Conservation (phyloP, 768 basidiomycete species). For the Lactarius hatsudake region DNA sequence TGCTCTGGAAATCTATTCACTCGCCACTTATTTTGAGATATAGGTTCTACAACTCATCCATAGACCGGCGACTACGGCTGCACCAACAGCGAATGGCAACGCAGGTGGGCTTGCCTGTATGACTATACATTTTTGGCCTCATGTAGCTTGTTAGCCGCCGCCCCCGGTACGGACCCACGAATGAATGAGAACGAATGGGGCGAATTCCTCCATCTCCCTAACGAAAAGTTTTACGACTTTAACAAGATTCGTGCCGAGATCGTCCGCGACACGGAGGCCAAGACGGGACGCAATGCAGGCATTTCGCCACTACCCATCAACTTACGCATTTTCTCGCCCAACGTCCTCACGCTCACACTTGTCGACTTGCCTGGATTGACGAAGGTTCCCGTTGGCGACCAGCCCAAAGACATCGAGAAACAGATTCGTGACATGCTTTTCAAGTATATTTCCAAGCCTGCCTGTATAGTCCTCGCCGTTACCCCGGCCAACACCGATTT, state of each 20-base stretch:
- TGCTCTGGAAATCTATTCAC: background rate
- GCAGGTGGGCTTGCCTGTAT: conserved; percentile 30
- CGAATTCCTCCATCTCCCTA: conserved; percentile 94
- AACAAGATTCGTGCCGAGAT: conserved; percentile 96
- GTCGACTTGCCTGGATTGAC: conserved; percentile 97
- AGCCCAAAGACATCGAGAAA: conserved; percentile 95
- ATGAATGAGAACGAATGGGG: conserved; percentile 98
- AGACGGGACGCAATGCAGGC: conserved; percentile 97
- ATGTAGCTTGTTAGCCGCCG: conserved; percentile 25
- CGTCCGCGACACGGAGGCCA: conserved; percentile 93
- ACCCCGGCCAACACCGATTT: conserved; percentile 95
- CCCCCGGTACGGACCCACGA: conserved; percentile 58
- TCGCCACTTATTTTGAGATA: conserved; percentile 10
- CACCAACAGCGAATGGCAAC: conserved; percentile 44
- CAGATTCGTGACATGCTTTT: conserved; percentile 96
- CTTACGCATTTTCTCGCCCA: conserved; percentile 94
- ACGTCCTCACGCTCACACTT: conserved; percentile 94
- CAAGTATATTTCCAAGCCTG: conserved; percentile 93
- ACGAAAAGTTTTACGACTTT: conserved; percentile 98
- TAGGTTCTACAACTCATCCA: conserved; percentile 95
- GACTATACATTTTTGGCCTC: background rate
- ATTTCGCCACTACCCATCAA: conserved; percentile 98
- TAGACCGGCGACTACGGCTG: conserved; percentile 57
- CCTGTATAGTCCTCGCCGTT: conserved; percentile 95
- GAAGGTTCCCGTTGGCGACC: conserved; percentile 93